Base-by-base conservation (phyloP, 192 early-diverging fungal genomes). In the Linnemannia schmuckeri region DNA sequence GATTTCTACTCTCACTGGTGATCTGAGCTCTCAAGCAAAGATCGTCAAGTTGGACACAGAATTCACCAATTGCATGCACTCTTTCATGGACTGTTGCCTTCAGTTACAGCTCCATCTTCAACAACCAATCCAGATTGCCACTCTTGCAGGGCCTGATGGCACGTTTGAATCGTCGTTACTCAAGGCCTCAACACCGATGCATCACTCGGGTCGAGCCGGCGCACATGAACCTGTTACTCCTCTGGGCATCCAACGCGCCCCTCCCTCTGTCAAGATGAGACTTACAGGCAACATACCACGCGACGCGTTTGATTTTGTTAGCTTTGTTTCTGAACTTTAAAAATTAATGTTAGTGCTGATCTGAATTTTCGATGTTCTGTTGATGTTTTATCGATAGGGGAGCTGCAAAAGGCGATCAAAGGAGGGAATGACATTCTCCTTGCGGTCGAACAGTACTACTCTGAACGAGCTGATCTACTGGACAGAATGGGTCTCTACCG, bases 361-460 rank as follows among this genome's bases (percentile, higher is more conserved):
- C 4, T 66, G 1, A 27, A 27, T 33, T 66, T 33, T 33, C 24
- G 6, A 24, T n/a, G 6, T 6, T 15, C 13, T 33, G 22, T 61
- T 61, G 1, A 30, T n/a, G 57, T 70, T 13, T 6, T 55, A 15
- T 46, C 44, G 44, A 44, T 61, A 79, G 78, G 12, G 4, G 78
- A 79, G n/a, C 6, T 79, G 5, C 20, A 72, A 13, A 37, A 24
- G 24, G 4, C 72, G 18, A 72, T 42, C 35, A 72, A 72, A 24
- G 78, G 78, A 6, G 78, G 38, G 5, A 79, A 79, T n/a, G 70
- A 72, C 27, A 79, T 79, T 13, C 40, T 79, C 9, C 17, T 10
- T 55, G 30, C 54, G 49, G 42, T 72, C 9, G 78, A 55, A 3
- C 54, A 22, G 17, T 72, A 41, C 40, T 3, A 72, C 33, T 10